Evolutionary conservation across 192 early-diverging fungal species (phyloP).

Genomic region (Entomortierella parvispora): DNA sequence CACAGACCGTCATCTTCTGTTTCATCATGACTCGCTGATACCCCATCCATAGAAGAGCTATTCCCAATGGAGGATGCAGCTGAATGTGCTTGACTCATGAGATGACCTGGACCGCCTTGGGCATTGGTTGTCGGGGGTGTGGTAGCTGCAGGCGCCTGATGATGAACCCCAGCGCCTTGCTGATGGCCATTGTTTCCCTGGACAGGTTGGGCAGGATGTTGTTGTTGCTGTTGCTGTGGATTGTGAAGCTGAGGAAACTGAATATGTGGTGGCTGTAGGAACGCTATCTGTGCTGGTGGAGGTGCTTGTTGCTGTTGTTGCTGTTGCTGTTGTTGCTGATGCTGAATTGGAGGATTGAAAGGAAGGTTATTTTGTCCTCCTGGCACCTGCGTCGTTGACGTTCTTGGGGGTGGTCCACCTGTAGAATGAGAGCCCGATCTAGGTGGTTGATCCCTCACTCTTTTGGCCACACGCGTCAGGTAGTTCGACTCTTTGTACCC

Average conservation of each 20-base stretch:
- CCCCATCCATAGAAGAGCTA: too few relatives aligned
- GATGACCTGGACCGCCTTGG: too few relatives aligned
- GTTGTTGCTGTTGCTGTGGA: conserved; percentile 13
- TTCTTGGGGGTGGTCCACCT: too few relatives aligned
- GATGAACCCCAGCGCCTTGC: background rate
- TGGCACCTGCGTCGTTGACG: too few relatives aligned
- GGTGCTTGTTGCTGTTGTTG: background rate
- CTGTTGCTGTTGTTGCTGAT: conserved; percentile 4
- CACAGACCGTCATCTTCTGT: conserved; percentile 43
- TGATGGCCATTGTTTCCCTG: conserved; percentile 8
- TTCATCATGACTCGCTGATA: conserved; percentile 13
- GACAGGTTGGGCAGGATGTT: background rate
- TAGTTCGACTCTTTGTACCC: conserved; percentile 26
- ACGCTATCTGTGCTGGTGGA: background rate
- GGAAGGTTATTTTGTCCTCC: too few relatives aligned
- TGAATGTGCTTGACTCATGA: too few relatives aligned
- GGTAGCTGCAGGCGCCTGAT: too few relatives aligned
- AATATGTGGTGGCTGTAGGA: conserved; percentile 4
- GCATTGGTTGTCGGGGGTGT: too few relatives aligned
- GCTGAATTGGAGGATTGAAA: background rate
- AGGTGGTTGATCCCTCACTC: conserved; percentile 28
- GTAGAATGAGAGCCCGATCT: background rate
- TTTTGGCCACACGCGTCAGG: conserved; percentile 32
- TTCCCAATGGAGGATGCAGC: too few relatives aligned
- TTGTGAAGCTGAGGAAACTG: conserved; percentile 10